A percentile compares a stretch with the other conserved stretches of the same genome.
Evolutionary conservation across 805 yeast genomes (phyloP).

Genomic region (Blastobotrys attinorum): DNA sequence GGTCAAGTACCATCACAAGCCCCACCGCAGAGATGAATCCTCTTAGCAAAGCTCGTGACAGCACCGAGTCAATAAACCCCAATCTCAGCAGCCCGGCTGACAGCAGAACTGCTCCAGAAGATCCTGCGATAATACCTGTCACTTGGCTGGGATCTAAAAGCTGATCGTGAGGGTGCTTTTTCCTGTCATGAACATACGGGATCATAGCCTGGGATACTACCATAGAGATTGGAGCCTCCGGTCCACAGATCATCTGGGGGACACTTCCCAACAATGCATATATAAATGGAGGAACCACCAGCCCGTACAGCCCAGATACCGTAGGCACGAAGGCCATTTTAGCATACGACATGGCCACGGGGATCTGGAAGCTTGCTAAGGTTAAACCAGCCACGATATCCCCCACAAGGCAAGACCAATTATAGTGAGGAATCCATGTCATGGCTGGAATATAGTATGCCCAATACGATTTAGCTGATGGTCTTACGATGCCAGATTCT

Average conservation of each 20-base stretch:
- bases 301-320: constrained; percentile 65
- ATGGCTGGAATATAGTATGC: constrained; percentile 49
- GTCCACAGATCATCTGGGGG: constrained; percentile 86
- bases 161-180: constrained; percentile 5
- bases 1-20: constrained; percentile 69
- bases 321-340: constrained; percentile 81
- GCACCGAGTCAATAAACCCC: constrained; percentile 76
- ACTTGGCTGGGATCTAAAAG: constrained; percentile 43
- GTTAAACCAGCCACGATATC: constrained; percentile 83
- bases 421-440: constrained; percentile 45
- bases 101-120: constrained; percentile 66
- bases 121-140: constrained; percentile 60
- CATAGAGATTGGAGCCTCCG: constrained; percentile 81
- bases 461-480: constrained; percentile 25
- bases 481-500: constrained; percentile 5
- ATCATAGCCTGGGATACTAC: constrained; percentile 75
- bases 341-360: constrained; percentile 77
- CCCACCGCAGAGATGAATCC: constrained; percentile 89
- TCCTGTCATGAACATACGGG: constrained; percentile 35
- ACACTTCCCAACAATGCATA: constrained; percentile 77
- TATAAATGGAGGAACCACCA: constrained; percentile 69
- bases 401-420: constrained; percentile 33
- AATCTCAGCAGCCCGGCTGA: constrained; percentile 73
- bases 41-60: constrained; percentile 66
- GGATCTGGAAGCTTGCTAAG: constrained; percentile 84